Evolutionary conservation across 164 flowering plant species (phyloP).

Genomic region (Macadamia integrifolia): DNA sequence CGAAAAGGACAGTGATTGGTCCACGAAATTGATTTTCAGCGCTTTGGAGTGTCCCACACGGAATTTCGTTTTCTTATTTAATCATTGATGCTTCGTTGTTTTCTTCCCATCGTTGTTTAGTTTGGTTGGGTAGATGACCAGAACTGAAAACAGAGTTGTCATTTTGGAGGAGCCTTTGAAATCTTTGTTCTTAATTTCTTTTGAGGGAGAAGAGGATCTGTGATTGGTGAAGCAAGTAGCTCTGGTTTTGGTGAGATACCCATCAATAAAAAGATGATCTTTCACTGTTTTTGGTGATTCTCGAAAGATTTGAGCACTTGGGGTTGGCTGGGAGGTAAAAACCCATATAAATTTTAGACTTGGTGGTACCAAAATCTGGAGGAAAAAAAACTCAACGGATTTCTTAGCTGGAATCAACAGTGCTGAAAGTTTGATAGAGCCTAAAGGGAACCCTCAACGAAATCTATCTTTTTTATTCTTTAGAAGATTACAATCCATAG

Average conservation of each 20-base stretch:
- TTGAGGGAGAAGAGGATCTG: no score
- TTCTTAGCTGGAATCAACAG: not conserved
- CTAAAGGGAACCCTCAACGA: no score
- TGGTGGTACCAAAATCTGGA: slow-evolving; percentile 4
- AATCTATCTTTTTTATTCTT: not conserved
- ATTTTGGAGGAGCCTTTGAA: not conserved
- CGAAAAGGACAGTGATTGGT: not conserved
- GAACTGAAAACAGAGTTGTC: not conserved
- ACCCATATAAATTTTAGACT: slow-evolving; percentile 7
- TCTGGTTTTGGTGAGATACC: slow-evolving; percentile 18
- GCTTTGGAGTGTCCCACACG: not conserved
- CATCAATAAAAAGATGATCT: not conserved
- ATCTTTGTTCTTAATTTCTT: no score
- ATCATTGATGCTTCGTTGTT: no score
- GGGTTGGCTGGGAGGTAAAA: slow-evolving; percentile 1
- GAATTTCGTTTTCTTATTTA: not conserved
- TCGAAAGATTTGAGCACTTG: not conserved
- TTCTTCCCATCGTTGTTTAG: no score
- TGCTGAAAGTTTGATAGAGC: not conserved
- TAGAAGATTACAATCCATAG: no score
- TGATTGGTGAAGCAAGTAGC: slow-evolving; percentile 6
- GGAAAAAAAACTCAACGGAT: not conserved
- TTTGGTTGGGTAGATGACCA: not conserved
- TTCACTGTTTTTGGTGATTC: slow-evolving; percentile 7
- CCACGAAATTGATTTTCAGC: not conserved